A percentile compares a stretch with the other conserved stretches of the same genome.
Evolutionary conservation across 2,329 filamentous ascomycete species (phyloP).

Genomic region (Fusarium sp.): DNA sequence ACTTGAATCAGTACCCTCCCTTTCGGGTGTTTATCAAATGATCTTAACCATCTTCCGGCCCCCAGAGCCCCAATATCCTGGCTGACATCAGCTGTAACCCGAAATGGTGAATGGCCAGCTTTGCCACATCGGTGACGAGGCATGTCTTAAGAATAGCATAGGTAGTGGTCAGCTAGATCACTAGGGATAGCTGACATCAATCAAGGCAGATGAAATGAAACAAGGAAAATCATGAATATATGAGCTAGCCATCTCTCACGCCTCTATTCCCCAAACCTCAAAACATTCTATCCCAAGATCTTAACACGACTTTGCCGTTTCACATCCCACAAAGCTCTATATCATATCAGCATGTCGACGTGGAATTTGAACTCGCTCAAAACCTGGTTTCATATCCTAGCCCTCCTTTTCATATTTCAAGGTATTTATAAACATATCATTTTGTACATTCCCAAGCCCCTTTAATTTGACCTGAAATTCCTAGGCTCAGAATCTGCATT

Average conservation of each 20-base stretch:
- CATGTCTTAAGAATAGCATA: not conserved
- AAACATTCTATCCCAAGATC: not conserved
- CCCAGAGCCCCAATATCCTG: not conserved
- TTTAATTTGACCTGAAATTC: not conserved
- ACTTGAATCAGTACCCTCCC: not conserved
- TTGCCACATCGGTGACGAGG: not conserved
- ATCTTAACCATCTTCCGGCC: not conserved
- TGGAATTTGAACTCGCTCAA: not conserved
- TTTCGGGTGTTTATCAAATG: not conserved
- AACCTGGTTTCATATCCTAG: not conserved
- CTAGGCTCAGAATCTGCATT: not conserved
- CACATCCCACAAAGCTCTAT: not conserved
- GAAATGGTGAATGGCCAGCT: not conserved
- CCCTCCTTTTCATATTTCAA: not conserved
- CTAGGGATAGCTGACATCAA: not conserved
- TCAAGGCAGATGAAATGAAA: not conserved
- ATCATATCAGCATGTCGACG: not conserved
- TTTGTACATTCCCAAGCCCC: not conserved
- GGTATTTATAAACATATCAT: not conserved
- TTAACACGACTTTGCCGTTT: not conserved
- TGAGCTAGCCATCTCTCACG: not conserved
- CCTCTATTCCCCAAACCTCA: not conserved
- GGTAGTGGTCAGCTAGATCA: not conserved
- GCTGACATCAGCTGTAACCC: not conserved
- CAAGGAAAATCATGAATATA: not conserved